phyloP scores from a whole-genome alignment of 441 rosid species.

The Cnidoscolus chayamansa region DNA sequence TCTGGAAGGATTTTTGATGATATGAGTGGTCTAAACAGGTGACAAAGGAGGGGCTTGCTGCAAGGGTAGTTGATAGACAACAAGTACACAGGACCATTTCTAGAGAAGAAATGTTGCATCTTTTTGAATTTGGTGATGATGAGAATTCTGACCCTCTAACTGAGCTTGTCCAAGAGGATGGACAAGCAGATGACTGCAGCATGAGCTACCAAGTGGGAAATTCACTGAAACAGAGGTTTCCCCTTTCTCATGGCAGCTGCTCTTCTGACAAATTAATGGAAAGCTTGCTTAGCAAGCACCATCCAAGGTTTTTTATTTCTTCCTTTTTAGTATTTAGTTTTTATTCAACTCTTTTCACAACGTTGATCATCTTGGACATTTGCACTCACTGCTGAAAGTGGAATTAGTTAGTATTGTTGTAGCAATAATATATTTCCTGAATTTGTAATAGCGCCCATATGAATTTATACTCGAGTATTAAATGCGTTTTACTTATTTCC shows the following conservation, averaged over 20 bases:
- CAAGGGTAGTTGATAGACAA: conserved; percentile 99
- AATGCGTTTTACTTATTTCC: not conserved
- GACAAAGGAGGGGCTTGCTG: conserved; percentile 98
- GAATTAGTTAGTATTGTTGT: not conserved
- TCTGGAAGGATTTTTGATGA: conserved; percentile 27
- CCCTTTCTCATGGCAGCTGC: conserved; percentile 57
- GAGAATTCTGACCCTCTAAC: conserved; percentile 58
- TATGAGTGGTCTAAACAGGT: conserved; percentile 52
- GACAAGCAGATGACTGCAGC: conserved; percentile 29
- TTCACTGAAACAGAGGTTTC: conserved; percentile 50
- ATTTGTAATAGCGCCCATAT: not conserved
- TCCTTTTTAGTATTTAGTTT: conserved; percentile 11
- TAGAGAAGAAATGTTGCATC: conserved; percentile 98
- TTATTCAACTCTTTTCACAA: not conserved
- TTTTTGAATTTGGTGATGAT: conserved; percentile 95
- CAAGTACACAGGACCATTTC: conserved; percentile 95
- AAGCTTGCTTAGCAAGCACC: conserved; percentile 65
- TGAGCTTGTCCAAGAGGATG: conserved; percentile 41
- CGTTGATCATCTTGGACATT: not conserved
- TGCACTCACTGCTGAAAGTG: not conserved
- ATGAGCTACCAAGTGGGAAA: conserved; percentile 33
- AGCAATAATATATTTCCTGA: not conserved
- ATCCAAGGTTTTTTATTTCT: conserved; percentile 49
- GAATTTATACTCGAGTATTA: not conserved
- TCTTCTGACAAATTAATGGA: conserved; percentile 91